Evolutionary conservation across 208 protist genomes (phyloP).

Genomic region (Jaenimonas drosophilae): DNA sequence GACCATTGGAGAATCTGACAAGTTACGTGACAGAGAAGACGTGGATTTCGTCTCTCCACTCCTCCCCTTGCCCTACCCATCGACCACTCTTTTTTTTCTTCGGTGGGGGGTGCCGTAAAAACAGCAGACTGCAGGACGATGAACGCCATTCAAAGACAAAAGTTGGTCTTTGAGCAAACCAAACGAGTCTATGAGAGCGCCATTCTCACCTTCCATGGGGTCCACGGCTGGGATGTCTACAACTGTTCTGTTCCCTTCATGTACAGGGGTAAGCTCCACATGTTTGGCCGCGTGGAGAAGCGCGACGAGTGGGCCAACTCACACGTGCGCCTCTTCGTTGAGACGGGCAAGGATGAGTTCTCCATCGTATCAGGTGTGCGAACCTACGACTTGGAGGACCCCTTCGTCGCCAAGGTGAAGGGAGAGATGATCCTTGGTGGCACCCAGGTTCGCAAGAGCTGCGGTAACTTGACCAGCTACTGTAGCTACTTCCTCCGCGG

Average conservation of each 20-base stretch:
- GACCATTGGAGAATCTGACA: too few species aligned
- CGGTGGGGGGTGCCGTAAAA: too few species aligned
- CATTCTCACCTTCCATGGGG: constrained; percentile 43
- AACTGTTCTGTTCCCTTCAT: constrained; percentile 58
- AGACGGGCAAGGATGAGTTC: constrained; percentile 49
- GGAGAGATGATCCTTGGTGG: constrained; percentile 36
- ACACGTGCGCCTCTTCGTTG: constrained; percentile 33
- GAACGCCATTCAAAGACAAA: constrained; percentile 3
- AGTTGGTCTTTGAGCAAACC: constrained; percentile 10
- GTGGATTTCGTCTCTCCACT: neutral
- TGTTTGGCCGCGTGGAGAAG: constrained; percentile 30
- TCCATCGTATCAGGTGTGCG: constrained; percentile 19
- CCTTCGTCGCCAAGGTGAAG: constrained; percentile 27
- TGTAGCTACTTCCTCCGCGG: constrained; percentile 45
- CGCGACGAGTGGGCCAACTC: constrained; percentile 51
- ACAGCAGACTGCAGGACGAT: too few species aligned
- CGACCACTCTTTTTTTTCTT: too few species aligned
- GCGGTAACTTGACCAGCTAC: constrained; percentile 24
- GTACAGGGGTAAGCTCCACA: constrained; percentile 32
- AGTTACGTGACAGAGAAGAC: too few species aligned
- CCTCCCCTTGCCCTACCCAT: constrained; percentile 2
- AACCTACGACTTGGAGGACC: constrained; percentile 35
- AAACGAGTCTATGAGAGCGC: constrained; percentile 31
- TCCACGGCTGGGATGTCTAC: constrained; percentile 62
- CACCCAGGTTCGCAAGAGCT: constrained; percentile 39